These are phyloP conservation scores for Iris pallida DNA, from an alignment of 116 monocot species.

Conservation along the genomic window DNA sequence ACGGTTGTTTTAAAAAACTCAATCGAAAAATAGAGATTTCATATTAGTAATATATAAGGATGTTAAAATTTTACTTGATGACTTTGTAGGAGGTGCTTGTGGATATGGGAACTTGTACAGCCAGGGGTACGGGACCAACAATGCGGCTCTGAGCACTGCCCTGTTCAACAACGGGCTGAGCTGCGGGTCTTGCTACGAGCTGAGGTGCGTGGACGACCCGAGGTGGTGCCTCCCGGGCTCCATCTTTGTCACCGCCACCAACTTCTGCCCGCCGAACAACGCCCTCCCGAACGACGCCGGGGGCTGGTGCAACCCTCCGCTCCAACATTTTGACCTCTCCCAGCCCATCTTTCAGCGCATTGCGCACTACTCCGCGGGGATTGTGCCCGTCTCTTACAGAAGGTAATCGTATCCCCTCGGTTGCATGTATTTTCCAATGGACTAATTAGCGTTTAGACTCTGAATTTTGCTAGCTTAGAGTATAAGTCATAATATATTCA, in stretches of 20 bases:
- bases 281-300: constrained; percentile 29
- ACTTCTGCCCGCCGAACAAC: constrained; percentile 48
- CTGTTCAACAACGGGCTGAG: constrained; percentile 59
- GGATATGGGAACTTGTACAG: constrained; percentile 68
- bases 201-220: constrained; percentile 23
- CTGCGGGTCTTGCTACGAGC: constrained; percentile 51
- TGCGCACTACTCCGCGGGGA: constrained; percentile 25
- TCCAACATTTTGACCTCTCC: constrained; percentile 40
- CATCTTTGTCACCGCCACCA: constrained; percentile 36
- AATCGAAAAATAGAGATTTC: no score
- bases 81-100: constrained; percentile 49
- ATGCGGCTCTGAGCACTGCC: constrained; percentile 58
- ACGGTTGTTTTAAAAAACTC: no score
- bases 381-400: constrained; percentile 36
- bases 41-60: no score
- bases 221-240: constrained; percentile 30
- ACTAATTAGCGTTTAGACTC: no score
- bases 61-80: no score
- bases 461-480: no score
- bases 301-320: constrained; percentile 50
- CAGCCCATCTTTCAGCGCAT: constrained; percentile 37
- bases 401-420: constrained; percentile 19
- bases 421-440: no score
- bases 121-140: constrained; percentile 58
- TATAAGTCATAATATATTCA: no score